Evolutionary conservation across 1,139 yeast genomes (phyloP), one percentile per base, ranked within the genome.

Genomic region (Yamadazyma atlantica): DNA sequence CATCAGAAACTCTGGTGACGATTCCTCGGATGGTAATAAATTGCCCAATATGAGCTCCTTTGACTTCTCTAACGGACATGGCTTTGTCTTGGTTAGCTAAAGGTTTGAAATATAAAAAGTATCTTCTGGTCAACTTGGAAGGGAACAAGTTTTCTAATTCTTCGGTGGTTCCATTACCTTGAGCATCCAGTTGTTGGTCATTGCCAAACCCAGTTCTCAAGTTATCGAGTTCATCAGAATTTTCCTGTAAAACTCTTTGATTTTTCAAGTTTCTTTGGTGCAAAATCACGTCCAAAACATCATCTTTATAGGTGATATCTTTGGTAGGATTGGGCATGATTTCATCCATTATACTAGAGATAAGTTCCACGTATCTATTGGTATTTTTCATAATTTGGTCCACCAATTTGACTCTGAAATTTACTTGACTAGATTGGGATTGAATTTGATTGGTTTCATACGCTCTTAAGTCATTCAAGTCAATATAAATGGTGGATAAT

Each of bases 1-100:
- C 98, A 58, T 94, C 98, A 1, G 96, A 84, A 3, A 90, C 97
- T 50, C 98, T 75, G 12, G 97, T 92, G 35, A 92, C 89, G 49
- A 94, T 92, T 37, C 98, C 99, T 49, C 96, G 73, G 4, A 90
- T 85, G 0, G 97, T 90, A 52, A 94, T 85, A 48, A 86, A 75
- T 50, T 85, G 82, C 31, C 99, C 99, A 37, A 94, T 75, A 46
- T 79, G 82, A 34, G 74, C 68, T 39, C 97, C 97, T 56, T 82
- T 85, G 44, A 92, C 83, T 51, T 89, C 92, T 58, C 98, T 79
- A 4, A 92, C 97, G 3, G 96, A 85, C 46, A 88, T 66, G 2
- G 94, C 79, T 55, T 80, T 80, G 14, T 65, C 57, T 36, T 63
- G 64, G 5, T 82, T 66, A 4, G 37, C 33, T 39, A 83, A 67